Percentiles rank a stretch among this genome's conserved stretches.
These are phyloP conservation scores for Hyphopichia wangnamkhiaoensis DNA, from an alignment of 1,139 yeast genomes.

Conservation along the genomic window DNA sequence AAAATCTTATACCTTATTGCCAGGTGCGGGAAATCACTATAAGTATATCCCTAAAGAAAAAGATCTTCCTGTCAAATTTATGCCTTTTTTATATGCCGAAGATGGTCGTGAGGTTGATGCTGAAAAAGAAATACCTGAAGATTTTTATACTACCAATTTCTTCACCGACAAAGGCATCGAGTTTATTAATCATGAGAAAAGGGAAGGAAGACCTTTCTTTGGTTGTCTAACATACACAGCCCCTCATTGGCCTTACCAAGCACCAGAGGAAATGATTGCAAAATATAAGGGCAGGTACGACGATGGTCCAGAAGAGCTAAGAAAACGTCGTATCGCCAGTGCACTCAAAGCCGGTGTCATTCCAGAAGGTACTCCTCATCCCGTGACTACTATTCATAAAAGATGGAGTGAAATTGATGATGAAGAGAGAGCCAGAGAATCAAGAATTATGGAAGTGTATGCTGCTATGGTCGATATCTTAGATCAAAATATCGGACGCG, in stretches of 20 bases:
- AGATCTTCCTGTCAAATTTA: conserved; percentile 23
- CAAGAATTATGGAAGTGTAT: conserved; percentile 53
- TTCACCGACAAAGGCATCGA: conserved; percentile 48
- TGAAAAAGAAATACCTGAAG: conserved; percentile 39
- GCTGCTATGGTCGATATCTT: conserved; percentile 63
- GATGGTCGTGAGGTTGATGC: conserved; percentile 37
- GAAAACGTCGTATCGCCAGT: conserved; percentile 36
- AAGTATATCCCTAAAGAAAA: conserved; percentile 45
- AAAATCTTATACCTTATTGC: conserved; percentile 49
- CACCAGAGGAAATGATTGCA: conserved; percentile 45
- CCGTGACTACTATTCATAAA: conserved; percentile 38
- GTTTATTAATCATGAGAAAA: conserved; percentile 27
- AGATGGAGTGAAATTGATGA: conserved; percentile 43
- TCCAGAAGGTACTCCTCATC: conserved; percentile 48
- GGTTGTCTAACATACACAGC: conserved; percentile 57
- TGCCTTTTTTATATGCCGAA: conserved; percentile 38
- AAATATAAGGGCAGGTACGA: conserved; percentile 53
- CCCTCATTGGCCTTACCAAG: conserved; percentile 66
- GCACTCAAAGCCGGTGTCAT: conserved; percentile 48
- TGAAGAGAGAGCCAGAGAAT: conserved; percentile 34
- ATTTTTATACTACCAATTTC: conserved; percentile 46
- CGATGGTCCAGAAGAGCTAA: conserved; percentile 47
- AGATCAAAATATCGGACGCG: conserved; percentile 51
- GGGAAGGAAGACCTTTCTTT: conserved; percentile 50
- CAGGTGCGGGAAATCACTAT: conserved; percentile 62